Conservation (phyloP, 495 filamentous ascomycete species). For the Penicillium macrosclerotiorum region DNA sequence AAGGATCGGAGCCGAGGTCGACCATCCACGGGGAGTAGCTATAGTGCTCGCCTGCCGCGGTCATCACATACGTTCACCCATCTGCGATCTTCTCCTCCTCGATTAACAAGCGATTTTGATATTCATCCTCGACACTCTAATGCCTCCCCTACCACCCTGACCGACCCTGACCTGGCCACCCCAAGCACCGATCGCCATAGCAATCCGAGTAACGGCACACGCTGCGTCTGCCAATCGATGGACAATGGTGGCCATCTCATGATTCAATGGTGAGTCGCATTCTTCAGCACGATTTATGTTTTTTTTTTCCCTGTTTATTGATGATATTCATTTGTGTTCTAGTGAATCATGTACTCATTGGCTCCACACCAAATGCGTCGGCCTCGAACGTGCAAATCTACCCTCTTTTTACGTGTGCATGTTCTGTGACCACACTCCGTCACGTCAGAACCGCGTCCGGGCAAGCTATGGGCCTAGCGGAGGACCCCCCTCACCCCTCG, state of each 20-base stretch:
- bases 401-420: conserved; percentile 78
- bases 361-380: conserved; percentile 78
- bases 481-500: conserved; percentile 56
- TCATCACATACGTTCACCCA: conserved; percentile 36
- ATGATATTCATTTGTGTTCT: conserved; percentile 1
- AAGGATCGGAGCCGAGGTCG: conserved; percentile 58
- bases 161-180: conserved; percentile 63
- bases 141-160: conserved; percentile 65
- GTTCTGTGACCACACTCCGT: conserved; percentile 75
- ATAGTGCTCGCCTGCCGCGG: conserved; percentile 28
- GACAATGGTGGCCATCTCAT: conserved; percentile 67
- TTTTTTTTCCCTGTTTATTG: conserved; percentile 9
- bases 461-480: conserved; percentile 47
- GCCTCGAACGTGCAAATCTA: conserved; percentile 60
- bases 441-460: conserved; percentile 62
- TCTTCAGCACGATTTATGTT: neutral
- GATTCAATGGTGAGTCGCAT: conserved; percentile 78
- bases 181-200: conserved; percentile 60
- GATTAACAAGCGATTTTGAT: conserved; percentile 39
- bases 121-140: conserved; percentile 37
- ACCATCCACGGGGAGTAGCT: conserved; percentile 32
- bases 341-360: conserved; percentile 87
- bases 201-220: conserved; percentile 57
- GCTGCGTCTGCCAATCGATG: conserved; percentile 70
- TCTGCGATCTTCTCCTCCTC: conserved; percentile 46